phyloP scores from a whole-genome alignment of 305 asterid species.

The Fraxinus nigra region DNA sequence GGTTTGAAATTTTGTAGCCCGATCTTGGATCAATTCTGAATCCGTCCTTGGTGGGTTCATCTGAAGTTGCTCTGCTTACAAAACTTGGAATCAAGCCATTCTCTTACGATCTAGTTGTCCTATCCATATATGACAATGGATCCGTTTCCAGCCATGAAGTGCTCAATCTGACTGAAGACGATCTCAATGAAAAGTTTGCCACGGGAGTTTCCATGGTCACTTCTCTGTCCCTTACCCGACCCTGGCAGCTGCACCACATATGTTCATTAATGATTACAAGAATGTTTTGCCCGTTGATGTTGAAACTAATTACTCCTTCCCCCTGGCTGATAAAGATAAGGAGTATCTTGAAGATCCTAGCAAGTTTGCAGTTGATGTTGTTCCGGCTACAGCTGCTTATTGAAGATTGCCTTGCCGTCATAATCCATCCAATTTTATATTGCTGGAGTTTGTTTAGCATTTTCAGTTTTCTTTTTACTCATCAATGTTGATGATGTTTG shows the following conservation, averaged over 20 bases:
- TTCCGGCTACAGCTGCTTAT: too few species aligned
- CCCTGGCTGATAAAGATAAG: constrained; percentile 27
- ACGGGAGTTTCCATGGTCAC: constrained; percentile 17
- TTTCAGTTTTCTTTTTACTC: too few species aligned
- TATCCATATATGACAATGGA: constrained; percentile 22
- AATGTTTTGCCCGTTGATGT: constrained; percentile 25
- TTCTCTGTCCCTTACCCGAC: constrained; percentile 21
- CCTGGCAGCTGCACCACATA: constrained; percentile 32
- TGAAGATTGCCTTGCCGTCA: too few species aligned
- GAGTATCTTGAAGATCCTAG: constrained; percentile 20
- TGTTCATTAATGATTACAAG: constrained; percentile 25
- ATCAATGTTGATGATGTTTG: too few species aligned
- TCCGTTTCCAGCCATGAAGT: constrained; percentile 21
- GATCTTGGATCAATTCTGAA: too few species aligned
- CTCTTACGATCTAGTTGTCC: constrained; percentile 28
- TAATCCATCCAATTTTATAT: too few species aligned
- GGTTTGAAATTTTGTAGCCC: too few species aligned
- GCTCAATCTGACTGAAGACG: too few species aligned
- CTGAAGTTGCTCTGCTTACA: constrained; percentile 31
- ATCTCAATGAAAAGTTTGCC: constrained; percentile 25
- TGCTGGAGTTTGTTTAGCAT: too few species aligned
- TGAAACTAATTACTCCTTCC: constrained; percentile 26
- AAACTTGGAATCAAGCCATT: constrained; percentile 36
- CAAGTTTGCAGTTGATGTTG: too few species aligned
- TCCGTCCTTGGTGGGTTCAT: constrained; percentile 17